Percentiles rank a stretch among this genome's conserved stretches.
These are phyloP conservation scores for Cenchrus americanus DNA, from an alignment of 176 grass and related monocot genomes.

Conservation along the genomic window DNA sequence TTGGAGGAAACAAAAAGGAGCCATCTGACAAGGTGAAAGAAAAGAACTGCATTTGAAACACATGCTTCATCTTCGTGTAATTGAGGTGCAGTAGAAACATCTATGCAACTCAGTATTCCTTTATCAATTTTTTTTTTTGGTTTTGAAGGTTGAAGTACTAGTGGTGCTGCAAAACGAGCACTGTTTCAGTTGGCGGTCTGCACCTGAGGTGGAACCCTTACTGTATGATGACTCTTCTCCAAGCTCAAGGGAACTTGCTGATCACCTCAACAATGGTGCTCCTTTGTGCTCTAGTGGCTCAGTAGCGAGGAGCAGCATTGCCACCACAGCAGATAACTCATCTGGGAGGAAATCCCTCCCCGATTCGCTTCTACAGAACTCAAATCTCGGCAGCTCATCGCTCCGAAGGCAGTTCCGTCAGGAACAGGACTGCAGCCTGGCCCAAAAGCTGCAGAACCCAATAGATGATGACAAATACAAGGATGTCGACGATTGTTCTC, in stretches of 20 bases:
- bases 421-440: conserved; percentile 80
- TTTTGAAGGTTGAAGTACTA: conserved; percentile 82
- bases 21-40: conserved; percentile 86
- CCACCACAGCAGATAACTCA: conserved; percentile 63
- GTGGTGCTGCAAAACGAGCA: conserved; percentile 81
- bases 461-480: conserved; percentile 79
- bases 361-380: conserved; percentile 59
- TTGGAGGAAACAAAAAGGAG: conserved; percentile 98
- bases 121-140: conserved; percentile 19
- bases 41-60: conserved; percentile 6
- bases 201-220: conserved; percentile 69
- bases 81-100: neutral
- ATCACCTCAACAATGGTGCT: conserved; percentile 51
- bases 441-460: conserved; percentile 78
- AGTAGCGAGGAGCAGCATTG: conserved; percentile 62
- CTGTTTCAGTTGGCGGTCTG: conserved; percentile 88
- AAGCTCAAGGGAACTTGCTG: conserved; percentile 58
- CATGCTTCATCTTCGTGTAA: conserved; percentile 24
- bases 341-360: conserved; percentile 79
- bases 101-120: conserved; percentile 13
- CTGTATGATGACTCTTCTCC: conserved; percentile 68
- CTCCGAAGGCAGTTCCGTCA: conserved; percentile 75
- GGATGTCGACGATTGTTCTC: conserved; percentile 50
- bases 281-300: conserved; percentile 60
- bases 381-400: conserved; percentile 60